phyloP scores from a whole-genome alignment of 306 rosid genomes.

The Lupinus albus region DNA sequence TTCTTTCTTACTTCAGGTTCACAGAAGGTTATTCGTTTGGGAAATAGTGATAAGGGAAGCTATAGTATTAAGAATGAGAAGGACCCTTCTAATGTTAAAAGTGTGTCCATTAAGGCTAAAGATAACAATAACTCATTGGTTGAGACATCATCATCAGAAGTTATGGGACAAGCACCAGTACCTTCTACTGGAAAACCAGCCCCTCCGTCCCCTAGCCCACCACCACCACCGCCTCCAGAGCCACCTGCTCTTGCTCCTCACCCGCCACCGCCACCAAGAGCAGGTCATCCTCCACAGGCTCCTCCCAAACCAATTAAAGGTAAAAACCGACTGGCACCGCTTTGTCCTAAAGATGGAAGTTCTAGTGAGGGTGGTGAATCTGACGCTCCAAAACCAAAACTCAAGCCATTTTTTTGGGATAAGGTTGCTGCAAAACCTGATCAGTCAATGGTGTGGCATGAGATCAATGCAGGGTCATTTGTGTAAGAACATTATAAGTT shows the following conservation, averaged over 20 bases:
- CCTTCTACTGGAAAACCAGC: slow-evolving; percentile 54
- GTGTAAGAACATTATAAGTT: slow-evolving; percentile 62
- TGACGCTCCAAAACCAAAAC: slow-evolving; percentile 67
- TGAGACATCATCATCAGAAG: slow-evolving; percentile 48
- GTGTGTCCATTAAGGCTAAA: slow-evolving; percentile 43
- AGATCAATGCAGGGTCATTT: slow-evolving; percentile 83
- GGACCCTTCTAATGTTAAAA: slow-evolving; percentile 34
- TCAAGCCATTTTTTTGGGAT: slow-evolving; percentile 98
- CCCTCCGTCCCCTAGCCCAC: slow-evolving; percentile 52
- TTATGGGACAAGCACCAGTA: slow-evolving; percentile 32
- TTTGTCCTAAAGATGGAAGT: slow-evolving; percentile 64
- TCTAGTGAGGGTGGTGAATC: slow-evolving; percentile 46
- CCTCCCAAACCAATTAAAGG: slow-evolving; percentile 64
- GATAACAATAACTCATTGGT: slow-evolving; percentile 34
- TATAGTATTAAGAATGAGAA: slow-evolving; percentile 32
- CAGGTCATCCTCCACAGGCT: slow-evolving; percentile 54
- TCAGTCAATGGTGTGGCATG: slow-evolving; percentile 96
- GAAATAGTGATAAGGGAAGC: slow-evolving; percentile 46
- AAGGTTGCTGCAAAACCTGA: slow-evolving; percentile 82
- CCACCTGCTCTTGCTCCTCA: slow-evolving; percentile 36
- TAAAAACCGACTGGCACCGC: slow-evolving; percentile 39
- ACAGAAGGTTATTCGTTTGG: slow-evolving; percentile 51
- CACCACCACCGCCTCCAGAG: slow-evolving; percentile 41
- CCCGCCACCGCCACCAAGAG: slow-evolving; percentile 51
- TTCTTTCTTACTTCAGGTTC: slow-evolving; percentile 48